A percentile compares a stretch with the other conserved stretches of the same genome.
These are phyloP conservation scores for Backusella tarrabulga DNA, from an alignment of 192 early-diverging fungal species.

Conservation along the genomic window DNA sequence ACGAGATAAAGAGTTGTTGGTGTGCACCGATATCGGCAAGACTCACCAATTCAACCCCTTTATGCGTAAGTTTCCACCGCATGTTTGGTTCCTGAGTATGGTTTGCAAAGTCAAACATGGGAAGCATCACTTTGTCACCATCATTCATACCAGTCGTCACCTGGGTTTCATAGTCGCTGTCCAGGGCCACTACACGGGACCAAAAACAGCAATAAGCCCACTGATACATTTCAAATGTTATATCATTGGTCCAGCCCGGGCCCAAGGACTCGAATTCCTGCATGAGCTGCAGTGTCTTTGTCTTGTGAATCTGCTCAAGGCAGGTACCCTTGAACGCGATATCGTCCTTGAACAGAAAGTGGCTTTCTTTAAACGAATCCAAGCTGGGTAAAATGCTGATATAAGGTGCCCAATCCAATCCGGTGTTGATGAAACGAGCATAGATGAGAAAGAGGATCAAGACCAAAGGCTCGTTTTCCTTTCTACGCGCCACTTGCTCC, in stretches of 20 bases:
- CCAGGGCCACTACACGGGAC: constrained; percentile 63
- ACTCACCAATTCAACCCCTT: constrained; percentile 36
- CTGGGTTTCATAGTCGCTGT: constrained; percentile 30
- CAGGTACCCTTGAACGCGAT: constrained; percentile 45
- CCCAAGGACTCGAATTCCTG: constrained; percentile 39
- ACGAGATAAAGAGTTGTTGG: constrained; percentile 60
- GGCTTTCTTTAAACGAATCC: constrained; percentile 29
- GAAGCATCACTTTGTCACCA: constrained; percentile 59
- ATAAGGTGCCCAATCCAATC: constrained; percentile 48
- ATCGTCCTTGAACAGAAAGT: constrained; percentile 41
- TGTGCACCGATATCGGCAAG: constrained; percentile 4
- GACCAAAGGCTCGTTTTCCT: constrained; percentile 31
- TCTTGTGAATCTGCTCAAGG: constrained; percentile 45
- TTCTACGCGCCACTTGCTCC: not conserved
- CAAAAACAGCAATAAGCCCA: constrained; percentile 75
- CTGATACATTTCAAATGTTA: constrained; percentile 49
- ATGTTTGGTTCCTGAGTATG: constrained; percentile 53
- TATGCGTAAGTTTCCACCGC: constrained; percentile 51
- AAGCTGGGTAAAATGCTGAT: constrained; percentile 56
- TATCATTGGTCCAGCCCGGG: constrained; percentile 21
- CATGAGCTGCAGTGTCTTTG: constrained; percentile 48
- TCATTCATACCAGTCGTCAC: not conserved
- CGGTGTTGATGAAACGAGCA: constrained; percentile 16
- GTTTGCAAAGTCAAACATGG: constrained; percentile 73
- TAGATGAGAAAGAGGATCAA: constrained; percentile 46